Percentiles rank a stretch among this genome's conserved stretches.
Evolutionary conservation across 192 early-diverging fungal species (phyloP).

Genomic region (Coemansia sp.): DNA sequence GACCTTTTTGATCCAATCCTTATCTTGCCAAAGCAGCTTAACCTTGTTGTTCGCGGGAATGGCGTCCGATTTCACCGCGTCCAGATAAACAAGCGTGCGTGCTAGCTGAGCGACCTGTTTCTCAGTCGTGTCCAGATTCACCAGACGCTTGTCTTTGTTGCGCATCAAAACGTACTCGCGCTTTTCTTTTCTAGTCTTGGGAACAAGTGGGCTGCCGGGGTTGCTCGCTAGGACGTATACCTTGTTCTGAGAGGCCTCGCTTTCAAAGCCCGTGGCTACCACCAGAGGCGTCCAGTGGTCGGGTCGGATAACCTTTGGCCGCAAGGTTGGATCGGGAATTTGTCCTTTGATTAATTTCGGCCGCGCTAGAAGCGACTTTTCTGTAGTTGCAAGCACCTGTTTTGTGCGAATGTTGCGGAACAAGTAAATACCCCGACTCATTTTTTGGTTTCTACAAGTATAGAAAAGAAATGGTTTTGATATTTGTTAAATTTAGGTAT

Average conservation of each 20-base stretch:
- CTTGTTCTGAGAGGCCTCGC: slow-evolving; percentile 16
- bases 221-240: slow-evolving; percentile 27
- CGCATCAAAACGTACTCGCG: slow-evolving; percentile 16
- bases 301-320: slow-evolving; percentile 36
- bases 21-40: slow-evolving; percentile 38
- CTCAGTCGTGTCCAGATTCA: slow-evolving; percentile 42
- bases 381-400: slow-evolving; percentile 44
- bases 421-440: slow-evolving; percentile 42
- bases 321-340: slow-evolving; percentile 28
- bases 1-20: slow-evolving; percentile 25
- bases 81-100: slow-evolving; percentile 36
- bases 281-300: slow-evolving; percentile 54
- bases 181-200: slow-evolving; percentile 10
- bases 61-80: slow-evolving; percentile 13
- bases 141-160: slow-evolving; percentile 25
- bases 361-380: slow-evolving; percentile 28
- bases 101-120: slow-evolving; percentile 46
- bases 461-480: not conserved
- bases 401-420: slow-evolving; percentile 53
- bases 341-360: slow-evolving; percentile 24
- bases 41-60: slow-evolving; percentile 3
- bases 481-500: too few relatives aligned
- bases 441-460: too few relatives aligned
- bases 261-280: slow-evolving; percentile 36
- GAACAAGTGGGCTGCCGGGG: slow-evolving; percentile 32